Base-by-base conservation (phyloP, 2,329 filamentous ascomycete genomes). In the Arthrocladium fulminans region DNA sequence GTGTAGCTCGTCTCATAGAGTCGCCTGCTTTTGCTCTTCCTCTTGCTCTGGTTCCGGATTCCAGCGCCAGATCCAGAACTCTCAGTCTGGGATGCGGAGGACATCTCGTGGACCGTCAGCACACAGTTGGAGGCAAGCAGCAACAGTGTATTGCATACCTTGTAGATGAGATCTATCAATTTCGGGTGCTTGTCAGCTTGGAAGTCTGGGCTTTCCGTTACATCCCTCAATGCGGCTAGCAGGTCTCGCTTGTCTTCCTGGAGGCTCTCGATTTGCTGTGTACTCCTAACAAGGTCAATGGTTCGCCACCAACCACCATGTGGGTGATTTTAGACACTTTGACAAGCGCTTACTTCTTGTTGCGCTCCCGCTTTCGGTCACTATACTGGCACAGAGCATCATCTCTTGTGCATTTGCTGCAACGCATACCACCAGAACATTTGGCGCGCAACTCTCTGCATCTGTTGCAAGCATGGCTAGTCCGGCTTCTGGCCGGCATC, bases 351-450 rank as follows among this genome's bases (percentile, higher is more conserved):
- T 48, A 57, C 54, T 57, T 57, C 41, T 51, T 54, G 44, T 55
- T 55, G 10, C 53, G 53, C 25, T 57, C 54, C 29, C 54, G 37
- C 37, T 57, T 57, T 22, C 54, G 53, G 35, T 57, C 54, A 9
- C 54, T 51, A 25, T 55, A 57, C 5, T 32, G 24, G 32, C 54
- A 57, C 15, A 8, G 8, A 3, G 53, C 51, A 23, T 52, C 38
- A 38, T 57, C 54, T 35, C 54, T 55, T 46, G 40, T 42, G 35
- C 54, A 57, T 48, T 57, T 57, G n/a, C 37, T 24, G 45, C 54
- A 57, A 13, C 49, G 51, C 0, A 48, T 46, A 10, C 53, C 54
- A 6, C 53, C 53, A 10, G 54, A 52, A 37, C 54, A 57, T 35
- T 55, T 57, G 20, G 54, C 53, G 17, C 51, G 51, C 53, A 55